phyloP scores from a whole-genome alignment of 2,329 filamentous ascomycete genomes.

The Beauveria asiatica region DNA sequence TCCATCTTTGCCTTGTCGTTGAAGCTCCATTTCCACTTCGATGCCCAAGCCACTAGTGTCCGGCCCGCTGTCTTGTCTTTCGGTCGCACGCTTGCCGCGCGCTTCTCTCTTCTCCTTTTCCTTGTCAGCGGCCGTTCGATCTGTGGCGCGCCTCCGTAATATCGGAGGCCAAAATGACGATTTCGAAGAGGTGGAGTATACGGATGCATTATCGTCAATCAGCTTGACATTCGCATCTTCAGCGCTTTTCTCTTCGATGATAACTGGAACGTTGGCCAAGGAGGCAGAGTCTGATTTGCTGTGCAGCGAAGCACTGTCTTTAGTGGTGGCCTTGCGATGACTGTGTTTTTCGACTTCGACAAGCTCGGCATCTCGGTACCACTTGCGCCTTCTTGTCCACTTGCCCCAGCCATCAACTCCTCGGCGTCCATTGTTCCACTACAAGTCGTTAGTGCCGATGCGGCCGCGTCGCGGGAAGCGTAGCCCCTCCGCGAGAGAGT shows the following conservation, averaged over 20 bases:
- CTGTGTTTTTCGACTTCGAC: conserved; percentile 55
- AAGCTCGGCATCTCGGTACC: conserved; percentile 93
- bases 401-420: conserved; percentile 86
- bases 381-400: conserved; percentile 88
- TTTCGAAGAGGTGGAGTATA: conserved; percentile 40
- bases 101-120: conserved; percentile 14
- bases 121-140: conserved; percentile 20
- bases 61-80: conserved; percentile 35
- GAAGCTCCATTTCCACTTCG: conserved; percentile 42
- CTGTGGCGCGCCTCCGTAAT: conserved; percentile 31
- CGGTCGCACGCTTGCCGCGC: conserved; percentile 29
- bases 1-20: conserved; percentile 45
- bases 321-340: conserved; percentile 27
- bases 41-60: conserved; percentile 33
- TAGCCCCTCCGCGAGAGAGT: too few species aligned
- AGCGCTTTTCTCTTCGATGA: conserved; percentile 16
- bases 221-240: conserved; percentile 22
- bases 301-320: conserved; percentile 27
- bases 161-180: conserved; percentile 35
- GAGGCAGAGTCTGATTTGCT: conserved; percentile 17
- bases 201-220: conserved; percentile 35
- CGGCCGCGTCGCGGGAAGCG: too few species aligned
- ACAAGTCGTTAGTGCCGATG: background rate
- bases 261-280: conserved; percentile 15
- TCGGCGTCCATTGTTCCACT: conserved; percentile 86